A percentile compares a stretch with the other conserved stretches of the same genome.
Evolutionary conservation across 1,284 basidiomycete genomes (phyloP).

Genomic region (Ganoderma lucidum): DNA sequence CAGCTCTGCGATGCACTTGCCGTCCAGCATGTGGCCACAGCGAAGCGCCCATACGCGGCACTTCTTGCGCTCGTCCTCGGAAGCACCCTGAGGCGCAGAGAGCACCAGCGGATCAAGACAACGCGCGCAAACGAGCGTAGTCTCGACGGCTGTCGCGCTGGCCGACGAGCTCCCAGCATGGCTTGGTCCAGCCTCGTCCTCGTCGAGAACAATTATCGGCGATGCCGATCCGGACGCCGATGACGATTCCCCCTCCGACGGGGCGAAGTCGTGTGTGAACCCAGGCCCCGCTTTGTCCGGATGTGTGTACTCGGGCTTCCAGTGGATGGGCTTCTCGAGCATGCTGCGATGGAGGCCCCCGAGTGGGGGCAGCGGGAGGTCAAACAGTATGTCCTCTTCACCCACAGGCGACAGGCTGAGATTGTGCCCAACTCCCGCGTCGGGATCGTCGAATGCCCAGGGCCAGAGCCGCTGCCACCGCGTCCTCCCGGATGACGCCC

Average conservation of each 20-base stretch:
- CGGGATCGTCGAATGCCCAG: conserved; percentile 11
- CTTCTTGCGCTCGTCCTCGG: conserved; percentile 45
- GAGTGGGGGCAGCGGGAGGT: conserved; percentile 1
- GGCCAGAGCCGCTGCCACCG: conserved; percentile 20
- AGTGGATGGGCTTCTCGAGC: conserved; percentile 39
- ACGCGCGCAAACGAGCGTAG: conserved; percentile 64
- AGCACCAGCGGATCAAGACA: conserved; percentile 66
- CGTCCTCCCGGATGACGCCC: not conserved
- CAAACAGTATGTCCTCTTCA: conserved; percentile 16
- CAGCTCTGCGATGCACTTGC: conserved; percentile 69
- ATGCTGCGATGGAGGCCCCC: not conserved
- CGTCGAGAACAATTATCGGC: conserved; percentile 43
- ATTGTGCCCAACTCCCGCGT: conserved; percentile 3
- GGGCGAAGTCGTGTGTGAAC: conserved; percentile 71
- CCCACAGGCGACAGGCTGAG: conserved; percentile 15
- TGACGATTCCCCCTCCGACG: conserved; percentile 35
- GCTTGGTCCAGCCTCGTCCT: conserved; percentile 36
- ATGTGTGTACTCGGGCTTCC: conserved; percentile 70
- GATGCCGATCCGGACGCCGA: conserved; percentile 43
- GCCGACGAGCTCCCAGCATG: conserved; percentile 26
- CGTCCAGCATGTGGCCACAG: conserved; percentile 81
- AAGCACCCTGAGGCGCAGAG: conserved; percentile 41
- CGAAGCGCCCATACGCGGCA: conserved; percentile 70
- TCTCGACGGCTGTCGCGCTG: conserved; percentile 31
- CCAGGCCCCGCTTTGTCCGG: conserved; percentile 58